A percentile compares a stretch with the other conserved stretches of the same genome.
Conservation (phyloP, 306 rosid genomes). For the Astragalus membranaceus region DNA sequence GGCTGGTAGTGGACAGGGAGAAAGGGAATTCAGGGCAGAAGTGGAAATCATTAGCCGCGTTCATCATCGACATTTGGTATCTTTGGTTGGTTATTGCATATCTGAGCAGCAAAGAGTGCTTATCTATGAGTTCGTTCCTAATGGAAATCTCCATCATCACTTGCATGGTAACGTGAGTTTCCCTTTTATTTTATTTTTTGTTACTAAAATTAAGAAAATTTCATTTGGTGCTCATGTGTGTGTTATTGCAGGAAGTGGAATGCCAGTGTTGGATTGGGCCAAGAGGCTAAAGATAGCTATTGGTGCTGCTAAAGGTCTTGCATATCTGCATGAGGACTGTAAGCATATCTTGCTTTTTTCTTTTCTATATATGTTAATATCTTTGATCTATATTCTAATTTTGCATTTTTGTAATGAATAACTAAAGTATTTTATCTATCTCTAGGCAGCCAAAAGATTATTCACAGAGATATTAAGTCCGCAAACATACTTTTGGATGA, state of each 20-base stretch:
- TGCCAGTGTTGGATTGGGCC: constrained; percentile 73
- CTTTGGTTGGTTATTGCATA: constrained; percentile 89
- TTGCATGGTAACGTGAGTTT: constrained; percentile 67
- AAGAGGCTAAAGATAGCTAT: constrained; percentile 79
- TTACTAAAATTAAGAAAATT: not conserved
- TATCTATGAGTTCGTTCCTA: constrained; percentile 82
- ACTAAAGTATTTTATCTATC: constrained; percentile 32
- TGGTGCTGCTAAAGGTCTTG: constrained; percentile 89
- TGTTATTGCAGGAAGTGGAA: constrained; percentile 37
- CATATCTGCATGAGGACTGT: constrained; percentile 95
- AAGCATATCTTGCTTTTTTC: constrained; percentile 27
- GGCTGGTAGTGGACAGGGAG: constrained; percentile 94
- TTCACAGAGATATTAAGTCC: constrained; percentile 95
- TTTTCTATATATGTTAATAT: not conserved
- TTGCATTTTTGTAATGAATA: constrained; percentile 21
- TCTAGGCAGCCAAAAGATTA: constrained; percentile 88
- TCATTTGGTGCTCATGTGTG: constrained; percentile 14
- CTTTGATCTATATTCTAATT: not conserved
- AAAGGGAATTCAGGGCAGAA: constrained; percentile 84
- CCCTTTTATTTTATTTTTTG: not conserved
- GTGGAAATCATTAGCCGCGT: constrained; percentile 89
- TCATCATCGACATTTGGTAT: constrained; percentile 85
- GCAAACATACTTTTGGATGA: constrained; percentile 88
- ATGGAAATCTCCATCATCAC: constrained; percentile 81
- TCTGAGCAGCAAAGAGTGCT: constrained; percentile 62